A percentile compares a stretch with the other conserved stretches of the same genome.
Evolutionary conservation across 768 basidiomycete genomes (phyloP).

Genomic region (Crucibulum laeve): DNA sequence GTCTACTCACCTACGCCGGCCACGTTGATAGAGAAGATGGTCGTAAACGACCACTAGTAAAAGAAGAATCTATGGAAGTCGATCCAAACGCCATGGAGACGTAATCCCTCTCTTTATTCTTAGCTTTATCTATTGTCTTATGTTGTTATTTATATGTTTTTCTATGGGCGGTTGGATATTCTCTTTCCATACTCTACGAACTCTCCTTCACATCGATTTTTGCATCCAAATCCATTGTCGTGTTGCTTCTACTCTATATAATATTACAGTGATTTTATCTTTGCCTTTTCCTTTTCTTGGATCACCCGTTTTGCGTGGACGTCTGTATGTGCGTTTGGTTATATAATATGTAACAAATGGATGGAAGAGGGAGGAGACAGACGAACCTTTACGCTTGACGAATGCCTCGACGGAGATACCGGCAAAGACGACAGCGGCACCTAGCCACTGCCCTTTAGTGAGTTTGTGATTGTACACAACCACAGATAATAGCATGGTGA

Average conservation of each 20-base stretch:
- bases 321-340: constrained; percentile 36
- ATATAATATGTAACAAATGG: constrained; percentile 5
- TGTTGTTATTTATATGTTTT: constrained; percentile 3
- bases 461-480: constrained; percentile 87
- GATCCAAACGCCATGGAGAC: constrained; percentile 50
- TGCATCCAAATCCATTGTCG: constrained; percentile 1
- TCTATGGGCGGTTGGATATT: neutral
- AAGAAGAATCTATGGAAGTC: constrained; percentile 23
- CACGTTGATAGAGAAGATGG: constrained; percentile 33
- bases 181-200: neutral
- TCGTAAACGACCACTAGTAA: constrained; percentile 41
- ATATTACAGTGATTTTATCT: constrained; percentile 69
- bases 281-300: constrained; percentile 80
- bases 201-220: neutral
- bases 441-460: constrained; percentile 84
- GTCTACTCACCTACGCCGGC: constrained; percentile 3
- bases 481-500: constrained; percentile 97
- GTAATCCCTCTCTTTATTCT: constrained; percentile 18
- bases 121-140: constrained; percentile 5
- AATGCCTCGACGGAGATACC: constrained; percentile 93
- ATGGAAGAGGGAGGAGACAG: constrained; percentile 8
- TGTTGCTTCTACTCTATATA: constrained; percentile 8
- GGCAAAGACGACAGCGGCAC: constrained; percentile 90
- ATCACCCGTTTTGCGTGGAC: constrained; percentile 77
- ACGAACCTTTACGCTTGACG: constrained; percentile 80